phyloP scores from a whole-genome alignment of 73 alveolate species.

The Urostyla sp. region DNA sequence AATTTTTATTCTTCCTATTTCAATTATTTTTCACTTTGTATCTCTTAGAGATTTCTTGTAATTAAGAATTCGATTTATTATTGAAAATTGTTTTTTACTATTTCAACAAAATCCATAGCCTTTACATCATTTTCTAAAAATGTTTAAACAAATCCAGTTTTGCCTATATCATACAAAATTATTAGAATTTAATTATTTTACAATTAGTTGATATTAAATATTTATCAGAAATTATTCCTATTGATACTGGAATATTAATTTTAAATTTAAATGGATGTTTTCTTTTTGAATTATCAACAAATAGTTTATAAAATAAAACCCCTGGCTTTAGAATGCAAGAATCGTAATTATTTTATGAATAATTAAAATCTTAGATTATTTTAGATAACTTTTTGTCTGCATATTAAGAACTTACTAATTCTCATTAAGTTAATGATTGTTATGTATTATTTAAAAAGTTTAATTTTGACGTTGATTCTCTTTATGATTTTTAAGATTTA shows the following conservation, averaged over 20 bases:
- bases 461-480: too few relatives aligned
- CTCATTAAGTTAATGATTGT: too few relatives aligned
- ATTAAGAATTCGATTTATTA: too few relatives aligned
- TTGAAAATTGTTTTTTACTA: background rate
- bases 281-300: constrained; percentile 35
- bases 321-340: too few relatives aligned
- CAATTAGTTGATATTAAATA: background rate
- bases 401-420: too few relatives aligned
- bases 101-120: background rate
- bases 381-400: too few relatives aligned
- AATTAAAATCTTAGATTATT: too few relatives aligned
- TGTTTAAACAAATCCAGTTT: constrained; percentile 7
- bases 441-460: too few relatives aligned
- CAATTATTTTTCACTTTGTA: background rate
- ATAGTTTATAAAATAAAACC: background rate
- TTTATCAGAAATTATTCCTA: constrained; percentile 20
- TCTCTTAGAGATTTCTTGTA: too few relatives aligned
- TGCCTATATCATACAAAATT: background rate
- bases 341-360: too few relatives aligned
- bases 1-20: background rate
- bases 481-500: too few relatives aligned
- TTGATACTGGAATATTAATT: constrained; percentile 11
- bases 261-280: constrained; percentile 7
- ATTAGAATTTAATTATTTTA: background rate
- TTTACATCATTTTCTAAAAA: constrained; percentile 1